phyloP scores from a whole-genome alignment of 164 flowering plant species.

The Sedum album region DNA sequence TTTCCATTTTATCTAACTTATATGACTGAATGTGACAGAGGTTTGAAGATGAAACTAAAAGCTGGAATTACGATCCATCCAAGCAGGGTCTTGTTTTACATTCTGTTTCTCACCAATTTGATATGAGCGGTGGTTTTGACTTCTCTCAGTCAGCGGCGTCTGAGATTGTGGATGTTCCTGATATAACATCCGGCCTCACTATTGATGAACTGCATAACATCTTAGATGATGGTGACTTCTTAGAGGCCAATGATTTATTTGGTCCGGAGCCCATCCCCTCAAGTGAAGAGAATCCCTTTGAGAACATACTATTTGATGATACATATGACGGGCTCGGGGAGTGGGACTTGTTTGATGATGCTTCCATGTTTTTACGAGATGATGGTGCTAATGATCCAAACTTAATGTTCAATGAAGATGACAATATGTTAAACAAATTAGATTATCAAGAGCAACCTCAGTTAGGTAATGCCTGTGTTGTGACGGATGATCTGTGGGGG shows the following conservation, averaged over 20 bases:
- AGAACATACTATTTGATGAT: constrained; percentile 19
- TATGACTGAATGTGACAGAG: neutral
- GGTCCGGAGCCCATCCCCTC: constrained; percentile 27
- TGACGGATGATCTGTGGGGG: constrained; percentile 26
- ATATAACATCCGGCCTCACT: neutral
- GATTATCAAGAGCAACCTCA: constrained; percentile 19
- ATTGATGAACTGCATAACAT: neutral
- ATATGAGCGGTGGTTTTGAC: neutral
- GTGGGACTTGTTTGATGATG: constrained; percentile 28
- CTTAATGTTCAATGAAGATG: neutral
- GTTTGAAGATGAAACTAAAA: neutral
- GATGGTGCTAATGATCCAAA: constrained; percentile 23
- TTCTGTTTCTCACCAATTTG: neutral
- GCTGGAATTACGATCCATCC: neutral
- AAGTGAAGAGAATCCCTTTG: constrained; percentile 7
- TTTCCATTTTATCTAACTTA: neutral
- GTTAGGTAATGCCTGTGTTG: constrained; percentile 12
- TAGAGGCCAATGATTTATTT: constrained; percentile 1
- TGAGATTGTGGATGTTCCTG: neutral
- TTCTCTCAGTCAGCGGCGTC: neutral
- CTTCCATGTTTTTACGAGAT: constrained; percentile 22
- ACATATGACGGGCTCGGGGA: constrained; percentile 32
- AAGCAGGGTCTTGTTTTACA: neutral
- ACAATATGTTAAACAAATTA: constrained; percentile 20
- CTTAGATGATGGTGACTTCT: neutral